Base-by-base conservation (phyloP, 345 rosid species). In the Mallotus nudiflorus region DNA sequence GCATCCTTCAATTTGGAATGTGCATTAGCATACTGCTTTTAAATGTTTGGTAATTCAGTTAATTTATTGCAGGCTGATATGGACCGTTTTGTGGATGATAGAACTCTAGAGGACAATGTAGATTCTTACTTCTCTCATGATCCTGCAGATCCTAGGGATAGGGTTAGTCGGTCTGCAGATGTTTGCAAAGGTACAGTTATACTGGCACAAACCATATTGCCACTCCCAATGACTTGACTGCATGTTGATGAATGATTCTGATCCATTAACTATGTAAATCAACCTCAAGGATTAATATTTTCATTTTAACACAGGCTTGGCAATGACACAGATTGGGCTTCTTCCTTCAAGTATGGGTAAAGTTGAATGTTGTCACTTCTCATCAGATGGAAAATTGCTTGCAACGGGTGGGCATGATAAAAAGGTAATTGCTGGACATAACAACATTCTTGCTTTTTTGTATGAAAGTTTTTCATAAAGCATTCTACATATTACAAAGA, bases 361-460 rank as follows among this genome's bases (percentile, higher is more conserved):
- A 74, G 62, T 85, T 70, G 90, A 87, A 70, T 82, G 86, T 66
- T 89, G 92, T 60, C 85, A 89, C 77, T 89, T 87, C 84, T 89
- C 95, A 27, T 71, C 86, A 1, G 86, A 87, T 73, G 95, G 95
- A 66, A 85, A 89, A 66, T 73, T 87, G 69, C 87, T 89, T 42
- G 91, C 89, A 50, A 80, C 90, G 73, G 90, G 95, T 27, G 91
- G 91, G 19, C 84, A 84, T 66, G 90, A 87, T 72, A 85, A 79
- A 64, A 87, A 76, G 87, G 95, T 89, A 59, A 72, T 8, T 29
- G 18, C 15, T 20, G 24, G 24, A 19, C 14, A 28, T n/a, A 22
- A 3, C 6, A 8, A 13, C 8, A 24, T 44, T 31, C 20, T 55
- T 22, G 12, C 18, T 31, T 29, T 44, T 25, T 44, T 55, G 9